Conservation (phyloP, 768 basidiomycete species). For the Lentinula sp. region DNA sequence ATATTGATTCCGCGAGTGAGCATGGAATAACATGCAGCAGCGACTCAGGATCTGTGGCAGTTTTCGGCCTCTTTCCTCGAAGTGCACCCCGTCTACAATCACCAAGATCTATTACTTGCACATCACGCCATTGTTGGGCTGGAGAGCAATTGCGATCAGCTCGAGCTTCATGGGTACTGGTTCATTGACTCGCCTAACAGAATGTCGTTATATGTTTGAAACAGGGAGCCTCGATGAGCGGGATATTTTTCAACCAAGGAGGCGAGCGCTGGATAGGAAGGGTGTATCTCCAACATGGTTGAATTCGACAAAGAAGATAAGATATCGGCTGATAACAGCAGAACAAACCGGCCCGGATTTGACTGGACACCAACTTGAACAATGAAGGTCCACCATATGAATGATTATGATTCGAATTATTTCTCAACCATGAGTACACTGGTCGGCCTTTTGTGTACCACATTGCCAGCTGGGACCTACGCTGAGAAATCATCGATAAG, state of each 20-base stretch:
- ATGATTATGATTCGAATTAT: not conserved
- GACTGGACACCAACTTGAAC: too few species aligned
- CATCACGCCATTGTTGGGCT: constrained; percentile 72
- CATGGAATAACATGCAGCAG: constrained; percentile 58
- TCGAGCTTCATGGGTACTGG: not conserved
- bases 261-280: not conserved
- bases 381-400: not conserved
- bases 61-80: constrained; percentile 48
- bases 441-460: too few species aligned
- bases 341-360: not conserved
- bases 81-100: constrained; percentile 50
- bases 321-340: not conserved
- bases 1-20: constrained; percentile 58
- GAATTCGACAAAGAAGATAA: not conserved
- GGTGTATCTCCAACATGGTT: not conserved
- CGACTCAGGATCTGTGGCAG: constrained; percentile 36
- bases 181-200: constrained; percentile 41
- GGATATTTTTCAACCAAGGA: constrained; percentile 55
- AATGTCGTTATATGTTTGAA: constrained; percentile 76
- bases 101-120: constrained; percentile 55
- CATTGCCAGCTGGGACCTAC: too few species aligned
- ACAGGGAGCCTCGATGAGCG: constrained; percentile 48
- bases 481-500: not conserved
- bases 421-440: too few species aligned
- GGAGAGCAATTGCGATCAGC: not conserved